phyloP scores from a whole-genome alignment of 2,329 filamentous ascomycete species.

The Claviceps sp. region DNA sequence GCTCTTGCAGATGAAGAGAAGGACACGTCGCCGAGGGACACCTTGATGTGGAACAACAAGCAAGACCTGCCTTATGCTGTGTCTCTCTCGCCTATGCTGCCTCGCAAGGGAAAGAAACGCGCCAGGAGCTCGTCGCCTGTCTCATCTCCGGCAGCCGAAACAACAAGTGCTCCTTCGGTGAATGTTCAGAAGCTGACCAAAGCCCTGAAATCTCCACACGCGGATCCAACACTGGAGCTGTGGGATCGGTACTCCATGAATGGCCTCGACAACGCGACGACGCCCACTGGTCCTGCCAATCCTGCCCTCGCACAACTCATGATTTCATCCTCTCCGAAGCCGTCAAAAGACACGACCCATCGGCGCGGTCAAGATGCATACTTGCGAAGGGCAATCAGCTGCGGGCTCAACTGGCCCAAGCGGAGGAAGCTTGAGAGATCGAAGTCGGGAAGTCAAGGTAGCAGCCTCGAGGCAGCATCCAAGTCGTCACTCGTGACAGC shows the following conservation, averaged over 20 bases:
- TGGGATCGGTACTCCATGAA: conserved; percentile 61
- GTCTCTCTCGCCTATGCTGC: conserved; percentile 34
- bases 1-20: conserved; percentile 29
- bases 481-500: conserved; percentile 47
- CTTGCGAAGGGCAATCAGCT: conserved; percentile 54
- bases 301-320: conserved; percentile 51
- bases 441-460: conserved; percentile 22
- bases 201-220: conserved; percentile 50
- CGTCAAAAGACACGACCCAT: conserved; percentile 29
- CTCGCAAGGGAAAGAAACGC: conserved; percentile 46
- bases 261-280: conserved; percentile 27
- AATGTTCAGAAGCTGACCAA: conserved; percentile 46
- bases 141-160: conserved; percentile 47
- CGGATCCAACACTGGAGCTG: conserved; percentile 59
- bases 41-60: conserved; percentile 46
- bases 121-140: conserved; percentile 61
- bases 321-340: conserved; percentile 57
- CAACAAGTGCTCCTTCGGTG: conserved; percentile 30
- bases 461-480: conserved; percentile 31
- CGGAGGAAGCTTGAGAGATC: conserved; percentile 44
- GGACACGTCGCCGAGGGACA: conserved; percentile 44
- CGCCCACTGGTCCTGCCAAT: conserved; percentile 33
- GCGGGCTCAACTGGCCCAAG: conserved; percentile 60
- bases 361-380: conserved; percentile 25
- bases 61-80: conserved; percentile 26